phyloP scores from a whole-genome alignment of 345 rosid genomes.

The Iberis pinnata region DNA sequence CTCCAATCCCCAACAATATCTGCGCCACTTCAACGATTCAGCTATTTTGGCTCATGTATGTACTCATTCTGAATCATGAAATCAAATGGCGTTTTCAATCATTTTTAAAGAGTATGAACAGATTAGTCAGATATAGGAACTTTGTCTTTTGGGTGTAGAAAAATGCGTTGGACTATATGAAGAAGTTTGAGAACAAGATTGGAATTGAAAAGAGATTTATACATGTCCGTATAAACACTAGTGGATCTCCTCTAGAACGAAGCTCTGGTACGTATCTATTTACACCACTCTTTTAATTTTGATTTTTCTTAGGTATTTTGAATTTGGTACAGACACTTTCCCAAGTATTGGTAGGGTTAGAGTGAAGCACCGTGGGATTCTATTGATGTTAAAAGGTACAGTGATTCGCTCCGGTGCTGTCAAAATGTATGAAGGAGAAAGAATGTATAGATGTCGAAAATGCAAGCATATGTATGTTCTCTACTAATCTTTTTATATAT shows the following conservation, averaged over 20 bases:
- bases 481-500: no score
- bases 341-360: slow-evolving; percentile 78
- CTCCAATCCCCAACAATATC: slow-evolving; percentile 45
- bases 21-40: slow-evolving; percentile 59
- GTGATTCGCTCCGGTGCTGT: slow-evolving; percentile 80
- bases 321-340: slow-evolving; percentile 53
- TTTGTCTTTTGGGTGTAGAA: slow-evolving; percentile 32
- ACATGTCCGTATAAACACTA: slow-evolving; percentile 67
- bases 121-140: background rate
- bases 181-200: slow-evolving; percentile 31
- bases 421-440: slow-evolving; percentile 90
- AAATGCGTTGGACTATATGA: slow-evolving; percentile 48
- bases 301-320: background rate
- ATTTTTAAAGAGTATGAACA: no score
- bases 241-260: slow-evolving; percentile 73
- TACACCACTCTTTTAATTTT: background rate
- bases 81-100: no score
- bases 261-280: slow-evolving; percentile 48
- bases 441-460: slow-evolving; percentile 72
- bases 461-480: slow-evolving; percentile 61
- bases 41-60: slow-evolving; percentile 79
- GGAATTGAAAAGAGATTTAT: slow-evolving; percentile 67
- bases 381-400: slow-evolving; percentile 77
- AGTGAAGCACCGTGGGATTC: slow-evolving; percentile 78
- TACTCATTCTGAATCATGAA: background rate